Base-by-base conservation (phyloP, 768 basidiomycete species). In the Lactifluus subvellereus region DNA sequence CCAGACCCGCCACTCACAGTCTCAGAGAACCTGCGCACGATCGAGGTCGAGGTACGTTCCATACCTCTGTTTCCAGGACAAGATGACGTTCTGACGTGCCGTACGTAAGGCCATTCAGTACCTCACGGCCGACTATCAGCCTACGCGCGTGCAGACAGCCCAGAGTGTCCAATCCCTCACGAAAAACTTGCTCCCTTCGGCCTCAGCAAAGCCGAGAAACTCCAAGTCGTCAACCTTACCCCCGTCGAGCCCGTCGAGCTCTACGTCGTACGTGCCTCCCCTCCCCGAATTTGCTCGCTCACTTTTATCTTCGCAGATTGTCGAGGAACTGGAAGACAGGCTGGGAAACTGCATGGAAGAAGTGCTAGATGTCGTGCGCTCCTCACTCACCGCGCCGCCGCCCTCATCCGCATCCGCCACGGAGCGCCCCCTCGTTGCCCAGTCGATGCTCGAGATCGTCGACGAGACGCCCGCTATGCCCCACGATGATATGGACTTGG, bases 321-420 rank as follows among this genome's bases (percentile, higher is more conserved):
- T 98, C 9, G 95, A 98, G 74, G 94, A 98, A 72, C 75, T 93
- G 3, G 91, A 94, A 73, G 88, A 90, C 66, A 82, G 94, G 48
- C 80, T 94, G 4, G 85, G 86, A 0, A 81, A 85, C 47, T 77
- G 79, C 38, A 85, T 88, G 74, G 82, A 87, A 2, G 83, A 86
- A 10, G 83, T 95, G 11, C 76, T 94, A 0, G 69, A 72, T 6
- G 71, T 77, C 35, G 87, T 95, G 30, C 75, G 82, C 37, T 70
- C 72, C 10, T 82, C 82, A 4, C 68, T 79, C 20, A 61, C 69
- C 16, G 70, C 61, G 18, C 66, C 51, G 4, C 43, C 45, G 6
- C 57, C 48, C 0, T 16, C 50, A n/a, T 49, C 52, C 30, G 37
- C 57, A 14, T 13, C 50, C 1, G 22, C 22, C 9, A 14, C 50